Evolutionary conservation across 345 rosid species (phyloP).

Genomic region (Streptanthus diversifolius): DNA sequence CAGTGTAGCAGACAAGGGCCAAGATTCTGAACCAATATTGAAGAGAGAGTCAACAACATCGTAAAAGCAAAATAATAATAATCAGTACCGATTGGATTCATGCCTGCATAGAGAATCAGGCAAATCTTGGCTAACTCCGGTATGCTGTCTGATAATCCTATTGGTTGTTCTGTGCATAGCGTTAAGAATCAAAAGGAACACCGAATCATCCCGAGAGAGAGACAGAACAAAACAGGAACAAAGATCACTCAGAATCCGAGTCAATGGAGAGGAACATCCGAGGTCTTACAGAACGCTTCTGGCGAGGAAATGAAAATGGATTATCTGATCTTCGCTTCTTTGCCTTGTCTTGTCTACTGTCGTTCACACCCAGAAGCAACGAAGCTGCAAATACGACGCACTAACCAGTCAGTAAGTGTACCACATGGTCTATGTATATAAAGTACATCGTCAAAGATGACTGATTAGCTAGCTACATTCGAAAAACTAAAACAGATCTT

Average conservation of each 20-base stretch:
- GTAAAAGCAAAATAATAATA: not conserved
- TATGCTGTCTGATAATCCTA: conserved; percentile 18
- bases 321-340: conserved; percentile 68
- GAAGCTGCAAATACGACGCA: conserved; percentile 58
- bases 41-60: conserved; percentile 11
- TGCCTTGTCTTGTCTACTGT: conserved; percentile 59
- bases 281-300: conserved; percentile 84
- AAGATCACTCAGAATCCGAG: conserved; percentile 62
- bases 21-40: conserved; percentile 21
- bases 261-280: conserved; percentile 73
- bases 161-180: conserved; percentile 33
- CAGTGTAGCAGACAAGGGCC: conserved; percentile 23
- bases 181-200: conserved; percentile 34
- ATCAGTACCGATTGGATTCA: conserved; percentile 21
- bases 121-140: conserved; percentile 20
- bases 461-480: not conserved
- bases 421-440: not conserved
- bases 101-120: conserved; percentile 25
- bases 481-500: not conserved
- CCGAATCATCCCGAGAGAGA: conserved; percentile 35
- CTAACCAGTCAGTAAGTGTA: conserved; percentile 16
- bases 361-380: conserved; percentile 70
- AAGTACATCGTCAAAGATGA: not conserved
- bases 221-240: conserved; percentile 23
- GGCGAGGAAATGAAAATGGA: conserved; percentile 73